Evolutionary conservation across 768 basidiomycete species (phyloP).

Genomic region (Austroboletus festivus): DNA sequence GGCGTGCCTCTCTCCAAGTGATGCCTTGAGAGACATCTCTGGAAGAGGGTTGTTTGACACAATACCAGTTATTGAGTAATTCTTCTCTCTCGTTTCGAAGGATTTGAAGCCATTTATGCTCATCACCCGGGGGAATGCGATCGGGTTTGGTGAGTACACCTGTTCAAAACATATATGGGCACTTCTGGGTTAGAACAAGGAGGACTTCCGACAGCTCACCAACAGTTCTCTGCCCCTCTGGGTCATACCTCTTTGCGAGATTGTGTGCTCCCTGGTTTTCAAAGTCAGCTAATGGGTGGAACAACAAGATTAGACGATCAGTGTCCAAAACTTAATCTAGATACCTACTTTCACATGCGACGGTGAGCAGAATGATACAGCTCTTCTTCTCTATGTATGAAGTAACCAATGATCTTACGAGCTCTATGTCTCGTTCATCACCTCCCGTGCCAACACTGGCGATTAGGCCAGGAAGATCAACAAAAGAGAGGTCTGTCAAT

Average conservation of each 20-base stretch:
- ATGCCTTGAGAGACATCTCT: constrained; percentile 20
- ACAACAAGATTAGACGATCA: constrained; percentile 26
- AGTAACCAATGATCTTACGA: constrained; percentile 56
- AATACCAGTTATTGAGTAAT: constrained; percentile 32
- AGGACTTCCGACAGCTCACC: constrained; percentile 43
- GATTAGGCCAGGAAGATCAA: constrained; percentile 64
- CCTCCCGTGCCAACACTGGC: constrained; percentile 50
- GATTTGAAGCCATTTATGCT: constrained; percentile 48
- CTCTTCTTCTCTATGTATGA: constrained; percentile 63
- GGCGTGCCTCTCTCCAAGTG: constrained; percentile 59
- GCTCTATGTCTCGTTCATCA: constrained; percentile 53
- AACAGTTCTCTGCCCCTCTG: constrained; percentile 63
- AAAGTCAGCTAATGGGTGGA: constrained; percentile 58
- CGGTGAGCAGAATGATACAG: constrained; percentile 66
- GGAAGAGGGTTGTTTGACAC: constrained; percentile 40
- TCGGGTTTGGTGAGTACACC: constrained; percentile 78
- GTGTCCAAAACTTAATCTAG: no score
- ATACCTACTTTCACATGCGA: constrained; percentile 41
- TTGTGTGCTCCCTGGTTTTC: constrained; percentile 75
- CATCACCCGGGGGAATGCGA: constrained; percentile 38
- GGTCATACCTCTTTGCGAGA: constrained; percentile 60
- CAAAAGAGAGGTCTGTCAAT: constrained; percentile 62
- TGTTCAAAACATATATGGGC: constrained; percentile 19
- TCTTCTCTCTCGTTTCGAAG: constrained; percentile 50
- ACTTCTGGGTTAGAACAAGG: neutral